phyloP scores from a whole-genome alignment of 2,329 filamentous ascomycete genomes.

The Pochonia chlamydosporia region DNA sequence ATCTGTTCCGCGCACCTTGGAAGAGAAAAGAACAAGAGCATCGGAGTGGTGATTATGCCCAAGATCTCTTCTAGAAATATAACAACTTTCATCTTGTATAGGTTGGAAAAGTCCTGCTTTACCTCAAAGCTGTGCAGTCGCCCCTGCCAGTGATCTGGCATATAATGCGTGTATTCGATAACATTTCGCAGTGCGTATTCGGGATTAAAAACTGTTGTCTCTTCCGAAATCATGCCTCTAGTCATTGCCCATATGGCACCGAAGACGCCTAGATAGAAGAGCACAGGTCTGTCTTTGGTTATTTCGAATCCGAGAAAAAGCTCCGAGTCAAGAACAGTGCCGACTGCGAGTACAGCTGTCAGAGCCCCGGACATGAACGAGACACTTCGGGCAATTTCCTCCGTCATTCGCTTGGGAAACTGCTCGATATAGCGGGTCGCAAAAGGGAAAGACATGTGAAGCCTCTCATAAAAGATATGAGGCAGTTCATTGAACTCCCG shows the following conservation, averaged over 20 bases:
- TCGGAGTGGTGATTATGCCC: constrained; percentile 86
- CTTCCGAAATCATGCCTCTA: constrained; percentile 78
- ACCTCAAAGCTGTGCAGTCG: constrained; percentile 93
- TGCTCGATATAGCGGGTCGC: constrained; percentile 90
- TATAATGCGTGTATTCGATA: constrained; percentile 88
- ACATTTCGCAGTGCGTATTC: constrained; percentile 84
- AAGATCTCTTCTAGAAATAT: constrained; percentile 91
- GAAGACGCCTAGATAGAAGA: constrained; percentile 85
- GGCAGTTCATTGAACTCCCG: constrained; percentile 95
- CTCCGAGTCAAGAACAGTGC: constrained; percentile 84
- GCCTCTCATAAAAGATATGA: constrained; percentile 82
- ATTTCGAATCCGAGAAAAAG: constrained; percentile 89
- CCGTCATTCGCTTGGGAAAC: constrained; percentile 91
- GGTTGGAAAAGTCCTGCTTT: constrained; percentile 78
- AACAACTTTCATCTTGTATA: constrained; percentile 88
- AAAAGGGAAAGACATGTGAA: constrained; percentile 93
- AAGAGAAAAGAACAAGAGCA: constrained; percentile 80
- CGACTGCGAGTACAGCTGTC: constrained; percentile 76
- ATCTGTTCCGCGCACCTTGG: constrained; percentile 87
- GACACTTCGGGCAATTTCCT: constrained; percentile 77
- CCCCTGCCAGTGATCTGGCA: constrained; percentile 81
- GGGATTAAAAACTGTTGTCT: constrained; percentile 85
- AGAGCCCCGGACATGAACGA: constrained; percentile 84
- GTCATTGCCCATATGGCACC: constrained; percentile 78
- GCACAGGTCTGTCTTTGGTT: constrained; percentile 76